Evolutionary conservation across 306 rosid genomes (phyloP).

Genomic region (Cicer arietinum): DNA sequence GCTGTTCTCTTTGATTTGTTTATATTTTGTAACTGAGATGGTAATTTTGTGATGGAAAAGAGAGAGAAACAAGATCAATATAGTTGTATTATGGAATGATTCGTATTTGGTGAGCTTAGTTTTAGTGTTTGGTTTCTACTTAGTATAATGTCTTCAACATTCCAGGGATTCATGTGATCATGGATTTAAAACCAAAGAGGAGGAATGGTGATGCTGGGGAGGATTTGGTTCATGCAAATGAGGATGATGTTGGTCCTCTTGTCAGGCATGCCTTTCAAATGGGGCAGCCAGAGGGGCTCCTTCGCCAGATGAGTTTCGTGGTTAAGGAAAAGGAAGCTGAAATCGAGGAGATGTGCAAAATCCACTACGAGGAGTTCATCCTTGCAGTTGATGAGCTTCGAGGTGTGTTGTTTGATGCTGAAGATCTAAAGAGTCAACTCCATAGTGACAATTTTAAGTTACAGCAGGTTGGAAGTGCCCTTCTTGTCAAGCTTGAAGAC

Average conservation of each 20-base stretch:
- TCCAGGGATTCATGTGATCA: conserved; percentile 42
- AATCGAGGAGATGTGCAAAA: conserved; percentile 94
- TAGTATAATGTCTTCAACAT: conserved; percentile 23
- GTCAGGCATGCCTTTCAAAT: conserved; percentile 91
- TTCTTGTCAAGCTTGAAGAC: conserved; percentile 87
- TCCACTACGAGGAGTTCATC: conserved; percentile 93
- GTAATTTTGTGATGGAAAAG: neutral
- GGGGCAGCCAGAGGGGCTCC: conserved; percentile 78
- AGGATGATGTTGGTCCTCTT: conserved; percentile 85
- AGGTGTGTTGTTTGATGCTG: conserved; percentile 89
- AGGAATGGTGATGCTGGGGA: conserved; percentile 80
- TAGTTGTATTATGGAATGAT: neutral
- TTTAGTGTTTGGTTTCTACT: conserved; percentile 9
- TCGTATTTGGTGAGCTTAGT: conserved; percentile 2
- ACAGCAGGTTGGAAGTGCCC: conserved; percentile 86
- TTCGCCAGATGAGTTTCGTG: conserved; percentile 73
- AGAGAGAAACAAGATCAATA: no score
- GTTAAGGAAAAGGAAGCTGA: conserved; percentile 86
- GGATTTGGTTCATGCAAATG: conserved; percentile 75
- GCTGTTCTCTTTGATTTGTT: conserved; percentile 29
- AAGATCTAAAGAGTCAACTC: conserved; percentile 85
- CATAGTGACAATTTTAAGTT: conserved; percentile 81
- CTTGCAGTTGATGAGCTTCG: conserved; percentile 93
- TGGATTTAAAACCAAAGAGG: conserved; percentile 76
- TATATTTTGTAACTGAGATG: neutral